These are phyloP conservation scores for Penicillium longicatenatum DNA, from an alignment of 495 filamentous ascomycete genomes.

Conservation along the genomic window DNA sequence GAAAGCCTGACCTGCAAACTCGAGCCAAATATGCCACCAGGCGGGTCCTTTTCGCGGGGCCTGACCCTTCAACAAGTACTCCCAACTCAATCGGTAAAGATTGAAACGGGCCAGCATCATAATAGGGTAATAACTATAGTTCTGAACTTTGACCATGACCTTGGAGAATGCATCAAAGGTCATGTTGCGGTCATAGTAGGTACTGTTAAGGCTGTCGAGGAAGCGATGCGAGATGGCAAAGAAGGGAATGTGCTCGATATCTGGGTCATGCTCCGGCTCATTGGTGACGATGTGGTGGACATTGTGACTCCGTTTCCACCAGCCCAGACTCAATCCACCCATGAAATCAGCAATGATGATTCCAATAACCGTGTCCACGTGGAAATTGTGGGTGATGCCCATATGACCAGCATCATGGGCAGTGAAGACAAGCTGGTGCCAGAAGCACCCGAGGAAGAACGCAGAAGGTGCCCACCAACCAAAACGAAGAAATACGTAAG, in stretches of 20 bases:
- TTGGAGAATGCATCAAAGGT: conserved; percentile 76
- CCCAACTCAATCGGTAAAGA: conserved; percentile 82
- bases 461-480: conserved; percentile 77
- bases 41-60: conserved; percentile 82
- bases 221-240: conserved; percentile 91
- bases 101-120: conserved; percentile 90
- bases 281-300: conserved; percentile 99
- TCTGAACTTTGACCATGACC: conserved; percentile 71
- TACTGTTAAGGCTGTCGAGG: conserved; percentile 72
- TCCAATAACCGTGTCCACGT: conserved; percentile 78
- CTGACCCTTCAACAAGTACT: conserved; percentile 71
- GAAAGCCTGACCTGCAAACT: conserved; percentile 77
- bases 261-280: conserved; percentile 93
- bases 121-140: conserved; percentile 86
- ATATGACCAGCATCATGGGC: conserved; percentile 98
- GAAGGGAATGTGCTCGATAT: conserved; percentile 96
- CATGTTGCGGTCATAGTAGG: conserved; percentile 90
- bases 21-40: conserved; percentile 87
- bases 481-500: conserved; percentile 64
- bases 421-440: conserved; percentile 95
- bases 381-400: conserved; percentile 92
- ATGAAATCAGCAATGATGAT: conserved; percentile 90
- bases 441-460: conserved; percentile 79
- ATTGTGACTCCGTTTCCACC: conserved; percentile 98
- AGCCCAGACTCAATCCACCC: conserved; percentile 87